Evolutionary conservation across 371 early-diverging fungal species (phyloP).

Genomic region (Rhizopus delemar): DNA sequence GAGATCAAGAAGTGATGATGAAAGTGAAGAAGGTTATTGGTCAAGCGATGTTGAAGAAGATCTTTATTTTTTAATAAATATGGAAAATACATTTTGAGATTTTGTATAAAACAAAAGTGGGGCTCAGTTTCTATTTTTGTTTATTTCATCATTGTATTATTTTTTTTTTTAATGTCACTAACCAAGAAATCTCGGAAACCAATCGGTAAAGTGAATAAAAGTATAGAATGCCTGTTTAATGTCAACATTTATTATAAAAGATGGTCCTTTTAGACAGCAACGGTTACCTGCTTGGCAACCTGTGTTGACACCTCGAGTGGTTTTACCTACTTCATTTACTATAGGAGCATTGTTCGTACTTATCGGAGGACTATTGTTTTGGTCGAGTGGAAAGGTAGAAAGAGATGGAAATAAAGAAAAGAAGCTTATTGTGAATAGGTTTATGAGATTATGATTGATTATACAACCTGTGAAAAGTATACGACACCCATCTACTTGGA

Average conservation of each 20-base stretch:
- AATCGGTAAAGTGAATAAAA: conserved; percentile 13
- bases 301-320: conserved; percentile 91
- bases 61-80: conserved; percentile 4
- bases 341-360: conserved; percentile 92
- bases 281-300: conserved; percentile 98
- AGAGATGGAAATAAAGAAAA: background rate
- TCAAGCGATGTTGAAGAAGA: conserved; percentile 9
- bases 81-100: background rate
- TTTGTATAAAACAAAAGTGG: background rate
- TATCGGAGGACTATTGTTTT: conserved; percentile 80
- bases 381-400: conserved; percentile 65
- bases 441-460: conserved; percentile 85
- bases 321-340: conserved; percentile 88
- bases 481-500: conserved; percentile 35
- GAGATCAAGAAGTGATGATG: background rate
- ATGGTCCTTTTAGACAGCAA: conserved; percentile 97
- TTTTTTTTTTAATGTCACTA: conserved; percentile 1
- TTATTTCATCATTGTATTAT: conserved; percentile 5
- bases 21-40: conserved; percentile 1
- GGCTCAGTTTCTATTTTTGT: background rate
- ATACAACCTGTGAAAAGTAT: conserved; percentile 75
- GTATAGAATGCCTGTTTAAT: background rate
- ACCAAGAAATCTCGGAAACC: conserved; percentile 24
- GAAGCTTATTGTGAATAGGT: conserved; percentile 39
- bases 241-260: conserved; percentile 32